phyloP scores from a whole-genome alignment of 1,284 basidiomycete species.

The Neonothopanus nambi region DNA sequence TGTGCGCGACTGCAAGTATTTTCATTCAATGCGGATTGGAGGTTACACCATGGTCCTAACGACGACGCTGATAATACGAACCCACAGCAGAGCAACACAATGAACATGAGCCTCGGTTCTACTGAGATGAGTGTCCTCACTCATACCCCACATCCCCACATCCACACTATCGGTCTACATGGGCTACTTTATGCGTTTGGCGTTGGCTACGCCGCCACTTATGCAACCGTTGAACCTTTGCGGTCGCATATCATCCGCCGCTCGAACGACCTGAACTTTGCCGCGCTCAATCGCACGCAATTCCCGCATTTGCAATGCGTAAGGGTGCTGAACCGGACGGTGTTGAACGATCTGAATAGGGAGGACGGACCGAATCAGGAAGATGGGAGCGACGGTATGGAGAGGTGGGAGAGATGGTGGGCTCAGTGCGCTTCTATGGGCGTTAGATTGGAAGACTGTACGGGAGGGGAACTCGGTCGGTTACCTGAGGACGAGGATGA shows the following conservation, averaged over 20 bases:
- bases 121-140: conserved; percentile 14
- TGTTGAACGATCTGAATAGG: conserved; percentile 58
- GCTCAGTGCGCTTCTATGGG: conserved; percentile 44
- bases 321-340: conserved; percentile 52
- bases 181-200: conserved; percentile 69
- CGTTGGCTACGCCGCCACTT: conserved; percentile 47
- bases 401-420: conserved; percentile 75
- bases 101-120: conserved; percentile 7
- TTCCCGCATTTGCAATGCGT: conserved; percentile 63
- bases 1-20: conserved; percentile 63
- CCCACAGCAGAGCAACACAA: conserved; percentile 12
- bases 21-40: conserved; percentile 74
- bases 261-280: conserved; percentile 66
- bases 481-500: conserved; percentile 46
- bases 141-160: conserved; percentile 49
- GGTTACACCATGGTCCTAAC: conserved; percentile 33
- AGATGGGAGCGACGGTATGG: conserved; percentile 39
- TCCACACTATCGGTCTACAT: conserved; percentile 67
- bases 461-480: conserved; percentile 56
- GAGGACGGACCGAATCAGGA: conserved; percentile 40
- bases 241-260: conserved; percentile 47
- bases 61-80: conserved; percentile 15
- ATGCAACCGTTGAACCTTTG: conserved; percentile 43
- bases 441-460: conserved; percentile 67
- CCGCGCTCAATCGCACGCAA: conserved; percentile 49